Evolutionary conservation across 2,329 filamentous ascomycete species (phyloP).

Genomic region (Arthrinium puccinioides): DNA sequence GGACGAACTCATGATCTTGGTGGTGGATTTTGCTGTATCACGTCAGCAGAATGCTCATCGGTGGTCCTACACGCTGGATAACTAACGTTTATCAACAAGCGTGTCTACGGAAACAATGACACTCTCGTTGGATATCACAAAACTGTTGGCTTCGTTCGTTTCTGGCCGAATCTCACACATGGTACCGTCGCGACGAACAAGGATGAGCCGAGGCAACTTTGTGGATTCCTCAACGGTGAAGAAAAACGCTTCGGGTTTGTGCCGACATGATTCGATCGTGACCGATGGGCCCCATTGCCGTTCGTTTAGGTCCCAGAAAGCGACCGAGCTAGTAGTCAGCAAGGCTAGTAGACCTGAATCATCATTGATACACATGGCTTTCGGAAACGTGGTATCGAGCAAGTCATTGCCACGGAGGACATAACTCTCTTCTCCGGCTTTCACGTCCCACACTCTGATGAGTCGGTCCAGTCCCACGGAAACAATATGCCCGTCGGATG

Average conservation of each 20-base stretch:
- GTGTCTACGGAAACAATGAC: conserved; percentile 42
- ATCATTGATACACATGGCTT: conserved; percentile 58
- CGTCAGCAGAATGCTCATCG: neutral
- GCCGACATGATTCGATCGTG: conserved; percentile 47
- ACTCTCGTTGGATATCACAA: conserved; percentile 41
- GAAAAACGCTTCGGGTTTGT: conserved; percentile 55
- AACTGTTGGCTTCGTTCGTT: conserved; percentile 31
- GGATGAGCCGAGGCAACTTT: conserved; percentile 40
- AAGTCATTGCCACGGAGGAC: conserved; percentile 31
- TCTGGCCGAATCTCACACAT: conserved; percentile 51
- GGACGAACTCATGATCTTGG: conserved; percentile 23
- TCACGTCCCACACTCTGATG: conserved; percentile 59
- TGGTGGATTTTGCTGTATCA: conserved; percentile 13
- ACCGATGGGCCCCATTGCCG: conserved; percentile 49
- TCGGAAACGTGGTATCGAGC: conserved; percentile 43
- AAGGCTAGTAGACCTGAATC: conserved; percentile 60
- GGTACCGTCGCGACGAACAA: conserved; percentile 58
- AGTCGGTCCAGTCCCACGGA: conserved; percentile 65
- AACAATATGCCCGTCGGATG: conserved; percentile 56
- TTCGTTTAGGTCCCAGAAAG: conserved; percentile 56
- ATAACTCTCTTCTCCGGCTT: conserved; percentile 34
- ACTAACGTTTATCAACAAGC: conserved; percentile 38
- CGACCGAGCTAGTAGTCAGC: conserved; percentile 49
- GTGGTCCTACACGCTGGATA: neutral
- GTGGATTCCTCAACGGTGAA: conserved; percentile 41